These are phyloP conservation scores for Eucalyptus sp. DNA, from an alignment of 345 rosid genomes.

Conservation along the genomic window DNA sequence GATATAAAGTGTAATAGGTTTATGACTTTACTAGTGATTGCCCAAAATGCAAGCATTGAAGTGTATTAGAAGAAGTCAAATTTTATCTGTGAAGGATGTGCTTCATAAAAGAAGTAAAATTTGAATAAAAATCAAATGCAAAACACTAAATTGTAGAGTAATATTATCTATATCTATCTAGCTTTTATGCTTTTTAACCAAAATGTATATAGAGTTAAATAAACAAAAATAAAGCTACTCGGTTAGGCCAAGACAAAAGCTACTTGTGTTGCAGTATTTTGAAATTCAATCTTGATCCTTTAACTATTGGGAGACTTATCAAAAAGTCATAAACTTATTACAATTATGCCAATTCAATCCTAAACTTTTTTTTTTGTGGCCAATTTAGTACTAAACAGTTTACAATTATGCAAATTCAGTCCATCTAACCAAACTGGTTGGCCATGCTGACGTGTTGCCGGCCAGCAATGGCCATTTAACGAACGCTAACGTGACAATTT, in stretches of 20 bases:
- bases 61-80: not conserved
- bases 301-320: not conserved
- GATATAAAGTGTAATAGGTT: too few species aligned
- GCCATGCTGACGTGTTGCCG: too few species aligned
- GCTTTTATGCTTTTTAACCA: not conserved
- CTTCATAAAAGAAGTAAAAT: not conserved
- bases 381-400: too few species aligned
- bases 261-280: not conserved
- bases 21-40: too few species aligned
- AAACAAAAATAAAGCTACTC: not conserved
- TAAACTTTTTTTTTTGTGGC: too few species aligned
- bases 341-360: too few species aligned
- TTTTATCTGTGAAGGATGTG: not conserved
- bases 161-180: not conserved
- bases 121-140: not conserved
- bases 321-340: fast-evolving
- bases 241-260: not conserved
- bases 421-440: fast-evolving
- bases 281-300: too few species aligned
- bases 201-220: not conserved
- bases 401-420: too few species aligned
- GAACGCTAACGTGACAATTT: too few species aligned
- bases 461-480: fast-evolving
- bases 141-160: not conserved
- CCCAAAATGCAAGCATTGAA: not conserved